phyloP scores from a whole-genome alignment of 768 basidiomycete species.

The Trametes villosa region DNA sequence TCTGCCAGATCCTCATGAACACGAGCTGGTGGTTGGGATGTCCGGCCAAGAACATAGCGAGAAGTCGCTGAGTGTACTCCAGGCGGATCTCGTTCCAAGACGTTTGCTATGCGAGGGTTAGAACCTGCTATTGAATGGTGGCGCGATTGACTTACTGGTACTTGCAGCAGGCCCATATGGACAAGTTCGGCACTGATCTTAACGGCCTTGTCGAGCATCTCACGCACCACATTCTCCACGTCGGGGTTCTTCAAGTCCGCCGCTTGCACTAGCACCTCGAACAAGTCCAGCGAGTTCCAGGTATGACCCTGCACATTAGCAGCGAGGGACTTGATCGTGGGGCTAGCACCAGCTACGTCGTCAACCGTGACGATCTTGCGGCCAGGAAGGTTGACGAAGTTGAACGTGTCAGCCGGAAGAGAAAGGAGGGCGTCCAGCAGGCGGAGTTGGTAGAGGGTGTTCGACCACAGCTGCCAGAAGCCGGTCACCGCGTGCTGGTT shows the following conservation, averaged over 20 bases:
- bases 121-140: constrained; percentile 15
- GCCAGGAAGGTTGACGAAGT: constrained; percentile 87
- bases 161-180: constrained; percentile 90
- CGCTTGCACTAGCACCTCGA: constrained; percentile 83
- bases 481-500: constrained; percentile 82
- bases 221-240: constrained; percentile 76
- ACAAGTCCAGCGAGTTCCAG: constrained; percentile 94
- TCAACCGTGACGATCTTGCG: constrained; percentile 85
- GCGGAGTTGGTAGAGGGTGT: constrained; percentile 83
- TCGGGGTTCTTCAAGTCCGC: constrained; percentile 74
- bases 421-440: constrained; percentile 89
- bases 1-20: constrained; percentile 96
- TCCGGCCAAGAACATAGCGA: constrained; percentile 89
- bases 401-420: constrained; percentile 89
- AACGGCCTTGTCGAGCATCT: constrained; percentile 92
- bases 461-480: constrained; percentile 87
- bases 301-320: constrained; percentile 89
- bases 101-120: constrained; percentile 55
- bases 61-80: constrained; percentile 84
- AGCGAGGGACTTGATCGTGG: constrained; percentile 90
- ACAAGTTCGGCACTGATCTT: constrained; percentile 94
- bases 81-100: constrained; percentile 86
- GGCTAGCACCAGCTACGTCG: constrained; percentile 82
- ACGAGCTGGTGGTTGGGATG: constrained; percentile 96
- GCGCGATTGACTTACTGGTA: constrained; percentile 61